These are phyloP conservation scores for Leishmania mexicana DNA, from an alignment of 208 protist species.

Conservation along the genomic window DNA sequence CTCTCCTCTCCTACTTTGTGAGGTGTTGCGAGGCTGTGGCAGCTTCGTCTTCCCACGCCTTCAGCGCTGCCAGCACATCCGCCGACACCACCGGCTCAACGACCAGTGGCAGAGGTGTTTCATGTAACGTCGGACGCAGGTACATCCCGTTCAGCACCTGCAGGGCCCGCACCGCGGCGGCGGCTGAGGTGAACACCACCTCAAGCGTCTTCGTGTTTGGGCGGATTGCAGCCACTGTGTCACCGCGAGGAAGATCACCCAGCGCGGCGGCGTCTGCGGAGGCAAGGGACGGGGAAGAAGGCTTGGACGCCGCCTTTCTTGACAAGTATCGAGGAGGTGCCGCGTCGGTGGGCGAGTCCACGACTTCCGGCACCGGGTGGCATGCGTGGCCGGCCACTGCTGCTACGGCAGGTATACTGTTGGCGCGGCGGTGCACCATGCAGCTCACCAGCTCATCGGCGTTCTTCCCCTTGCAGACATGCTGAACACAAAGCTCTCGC, in stretches of 20 bases:
- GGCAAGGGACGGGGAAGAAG: not conserved
- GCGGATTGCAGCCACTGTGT: slow-evolving; percentile 16
- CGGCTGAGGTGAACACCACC: slow-evolving; percentile 53
- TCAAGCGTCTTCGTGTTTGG: slow-evolving; percentile 58
- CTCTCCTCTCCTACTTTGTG: not conserved
- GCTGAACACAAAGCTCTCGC: slow-evolving; percentile 52
- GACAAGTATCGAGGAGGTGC: not conserved
- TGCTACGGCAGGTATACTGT: slow-evolving; percentile 4
- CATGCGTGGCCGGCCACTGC: not conserved
- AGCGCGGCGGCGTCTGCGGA: not conserved
- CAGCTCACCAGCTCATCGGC: slow-evolving; percentile 53
- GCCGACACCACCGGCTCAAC: slow-evolving; percentile 74
- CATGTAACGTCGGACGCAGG: slow-evolving; percentile 19
- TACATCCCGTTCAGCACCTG: slow-evolving; percentile 40
- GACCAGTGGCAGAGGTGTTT: slow-evolving; percentile 23
- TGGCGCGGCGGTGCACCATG: slow-evolving; percentile 38
- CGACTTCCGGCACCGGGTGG: not conserved
- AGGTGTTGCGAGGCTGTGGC: not conserved
- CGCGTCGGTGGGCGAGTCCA: not conserved
- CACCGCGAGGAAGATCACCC: slow-evolving; percentile 15
- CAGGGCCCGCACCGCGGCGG: slow-evolving; percentile 60
- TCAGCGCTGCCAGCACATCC: slow-evolving; percentile 54
- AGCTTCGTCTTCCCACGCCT: slow-evolving; percentile 26
- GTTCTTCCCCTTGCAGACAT: slow-evolving; percentile 27
- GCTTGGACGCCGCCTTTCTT: not conserved